Base-by-base conservation (phyloP, 768 basidiomycete species). In the Suillus alpinus region DNA sequence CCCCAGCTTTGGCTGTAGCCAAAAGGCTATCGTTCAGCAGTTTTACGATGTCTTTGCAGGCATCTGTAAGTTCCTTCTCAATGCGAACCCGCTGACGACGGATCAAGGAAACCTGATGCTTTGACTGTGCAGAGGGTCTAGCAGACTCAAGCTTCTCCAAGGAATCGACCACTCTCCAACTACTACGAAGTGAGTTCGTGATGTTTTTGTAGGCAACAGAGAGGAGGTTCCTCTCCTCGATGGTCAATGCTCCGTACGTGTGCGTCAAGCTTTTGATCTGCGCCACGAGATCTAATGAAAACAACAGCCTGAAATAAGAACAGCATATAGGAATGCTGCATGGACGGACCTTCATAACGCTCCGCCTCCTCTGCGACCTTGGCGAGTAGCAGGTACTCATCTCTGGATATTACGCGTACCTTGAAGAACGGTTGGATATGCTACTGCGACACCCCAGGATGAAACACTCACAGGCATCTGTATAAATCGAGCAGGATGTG, bases 171-270 rank as follows among this genome's bases (percentile, higher is more conserved):
- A 87, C 84, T 67, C 92, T 83, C 93, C 93, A 95, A 65, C 91
- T 92, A 53, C 86, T 88, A 59, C 93, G 87, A 61, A 92, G 84
- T 20, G 81, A 84, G 68, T 92, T 91, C 20, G 92, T 95, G 64
- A 90, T 79, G 73, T 94, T 94, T 82, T 95, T 95, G 80, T 92
- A 94, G 31, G 93, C 92, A 62, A 94, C 85, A 3, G 92, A 94
- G 60, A 94, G 83, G 39, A 95, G 81, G 74, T 91, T 94, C 67
- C 93, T 89, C 77, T 95, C 92, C 71, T 95, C 92, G 65, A 89
- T 82, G 53, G 87, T 86, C 64, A 94, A 83, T 60, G 86, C 83
- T 66, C 87, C 86, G 66, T 85, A 85, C 50, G 83, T 79, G 58
- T 84, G 81, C 72, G 88, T 84, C 63, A 93, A 83, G 44, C 78